phyloP scores from a whole-genome alignment of 164 flowering plant genomes.

The Hamamelis virginiana region DNA sequence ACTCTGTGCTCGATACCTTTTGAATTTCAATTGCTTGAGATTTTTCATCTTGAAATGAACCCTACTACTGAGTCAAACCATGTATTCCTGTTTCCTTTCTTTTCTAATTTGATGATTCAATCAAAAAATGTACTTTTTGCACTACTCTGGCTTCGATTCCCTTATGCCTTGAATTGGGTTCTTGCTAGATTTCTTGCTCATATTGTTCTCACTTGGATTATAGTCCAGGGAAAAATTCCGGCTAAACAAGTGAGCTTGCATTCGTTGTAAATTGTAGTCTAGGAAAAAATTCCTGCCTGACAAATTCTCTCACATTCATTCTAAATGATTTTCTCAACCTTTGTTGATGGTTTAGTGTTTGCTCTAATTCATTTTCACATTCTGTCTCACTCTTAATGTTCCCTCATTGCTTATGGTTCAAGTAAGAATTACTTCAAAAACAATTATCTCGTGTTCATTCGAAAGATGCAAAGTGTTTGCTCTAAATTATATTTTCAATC shows the following conservation, averaged over 20 bases:
- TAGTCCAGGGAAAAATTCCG: too few species aligned
- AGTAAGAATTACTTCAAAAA: neutral
- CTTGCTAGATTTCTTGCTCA: neutral
- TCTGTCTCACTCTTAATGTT: neutral
- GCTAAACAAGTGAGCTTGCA: too few species aligned
- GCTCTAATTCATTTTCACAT: neutral
- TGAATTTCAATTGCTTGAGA: slow-evolving; percentile 3
- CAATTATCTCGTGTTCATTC: neutral
- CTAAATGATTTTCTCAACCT: neutral
- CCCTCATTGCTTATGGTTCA: neutral
- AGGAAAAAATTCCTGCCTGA: too few species aligned
- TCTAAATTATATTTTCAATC: neutral
- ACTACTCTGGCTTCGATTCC: neutral
- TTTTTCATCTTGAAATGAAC: neutral
- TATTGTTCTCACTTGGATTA: neutral
- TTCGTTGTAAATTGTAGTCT: too few species aligned
- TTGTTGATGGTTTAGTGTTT: neutral
- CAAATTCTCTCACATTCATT: too few species aligned
- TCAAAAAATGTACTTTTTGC: neutral
- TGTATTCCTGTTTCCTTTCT: neutral
- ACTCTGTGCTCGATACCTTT: neutral
- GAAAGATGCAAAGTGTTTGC: neutral
- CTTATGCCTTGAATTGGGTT: neutral
- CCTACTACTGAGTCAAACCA: slow-evolving; percentile 9
- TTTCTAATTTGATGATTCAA: neutral